A percentile compares a stretch with the other conserved stretches of the same genome.
phyloP scores from a whole-genome alignment of 2,329 filamentous ascomycete species.

The Coniella lustricola region DNA sequence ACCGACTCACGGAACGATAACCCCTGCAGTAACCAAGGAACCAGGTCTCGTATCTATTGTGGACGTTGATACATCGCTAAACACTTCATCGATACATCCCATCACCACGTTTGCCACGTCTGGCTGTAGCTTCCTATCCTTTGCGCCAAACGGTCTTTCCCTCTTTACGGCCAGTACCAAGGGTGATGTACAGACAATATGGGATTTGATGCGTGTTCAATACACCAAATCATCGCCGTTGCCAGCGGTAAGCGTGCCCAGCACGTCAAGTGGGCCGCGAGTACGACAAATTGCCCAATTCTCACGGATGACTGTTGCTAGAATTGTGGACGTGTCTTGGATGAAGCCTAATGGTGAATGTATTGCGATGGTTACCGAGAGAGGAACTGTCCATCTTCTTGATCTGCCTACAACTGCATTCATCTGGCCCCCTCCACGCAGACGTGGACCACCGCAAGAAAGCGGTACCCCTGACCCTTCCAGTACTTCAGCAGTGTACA shows the following conservation, averaged over 20 bases:
- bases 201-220: slow-evolving; percentile 66
- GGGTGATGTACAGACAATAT: slow-evolving; percentile 75
- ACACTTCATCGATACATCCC: slow-evolving; percentile 49
- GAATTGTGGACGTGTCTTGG: slow-evolving; percentile 88
- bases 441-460: slow-evolving; percentile 38
- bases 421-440: slow-evolving; percentile 73
- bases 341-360: slow-evolving; percentile 73
- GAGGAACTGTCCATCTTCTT: slow-evolving; percentile 90
- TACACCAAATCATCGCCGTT: slow-evolving; percentile 55
- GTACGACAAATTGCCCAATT: slow-evolving; percentile 85
- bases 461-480: slow-evolving; percentile 40
- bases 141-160: slow-evolving; percentile 65
- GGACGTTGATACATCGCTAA: slow-evolving; percentile 56
- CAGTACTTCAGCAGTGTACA: slow-evolving; percentile 52
- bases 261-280: slow-evolving; percentile 44
- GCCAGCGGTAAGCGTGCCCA: slow-evolving; percentile 38
- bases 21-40: slow-evolving; percentile 54
- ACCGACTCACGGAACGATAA: slow-evolving; percentile 62
- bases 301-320: slow-evolving; percentile 83
- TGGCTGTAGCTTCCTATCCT: slow-evolving; percentile 75
- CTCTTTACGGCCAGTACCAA: slow-evolving; percentile 76
- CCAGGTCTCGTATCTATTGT: slow-evolving; percentile 69
- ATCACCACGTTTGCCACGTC: slow-evolving; percentile 66
- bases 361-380: slow-evolving; percentile 83
- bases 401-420: slow-evolving; percentile 78